Evolutionary conservation across 1,139 yeast genomes (phyloP).

Genomic region (Torulaspora pretoriensis): DNA sequence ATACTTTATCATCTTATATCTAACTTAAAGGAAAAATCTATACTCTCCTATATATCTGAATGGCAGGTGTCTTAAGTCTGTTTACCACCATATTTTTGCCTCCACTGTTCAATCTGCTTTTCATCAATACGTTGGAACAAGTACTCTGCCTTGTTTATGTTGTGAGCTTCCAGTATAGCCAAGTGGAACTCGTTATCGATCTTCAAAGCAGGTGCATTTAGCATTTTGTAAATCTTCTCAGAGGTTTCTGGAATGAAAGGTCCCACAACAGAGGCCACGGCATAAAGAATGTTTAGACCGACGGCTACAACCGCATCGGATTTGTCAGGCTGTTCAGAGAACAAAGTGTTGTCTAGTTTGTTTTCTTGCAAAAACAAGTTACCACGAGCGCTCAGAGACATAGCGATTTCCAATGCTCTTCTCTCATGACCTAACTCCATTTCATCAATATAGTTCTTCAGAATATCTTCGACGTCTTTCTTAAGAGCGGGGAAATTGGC

Average conservation of each 20-base stretch:
- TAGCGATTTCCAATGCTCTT: conserved; percentile 84
- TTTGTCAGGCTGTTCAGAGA: conserved; percentile 67
- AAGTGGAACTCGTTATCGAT: conserved; percentile 74
- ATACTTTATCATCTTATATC: background rate
- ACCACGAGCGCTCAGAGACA: conserved; percentile 90
- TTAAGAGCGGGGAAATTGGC: conserved; percentile 50
- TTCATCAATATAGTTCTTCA: conserved; percentile 58
- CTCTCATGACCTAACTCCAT: conserved; percentile 81
- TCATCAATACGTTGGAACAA: conserved; percentile 90
- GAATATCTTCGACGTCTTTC: conserved; percentile 57
- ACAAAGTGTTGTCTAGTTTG: conserved; percentile 84
- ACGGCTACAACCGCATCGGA: conserved; percentile 92
- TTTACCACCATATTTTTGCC: conserved; percentile 75
- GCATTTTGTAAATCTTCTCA: conserved; percentile 63
- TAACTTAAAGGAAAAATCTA: background rate
- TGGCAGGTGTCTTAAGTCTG: conserved; percentile 33
- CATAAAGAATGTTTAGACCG: conserved; percentile 81
- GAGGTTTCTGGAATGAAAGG: conserved; percentile 92
- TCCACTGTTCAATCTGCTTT: conserved; percentile 83
- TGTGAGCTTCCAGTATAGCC: conserved; percentile 73
- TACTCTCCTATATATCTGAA: background rate
- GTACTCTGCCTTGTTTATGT: conserved; percentile 87
- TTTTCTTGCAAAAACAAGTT: conserved; percentile 93
- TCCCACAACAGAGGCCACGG: conserved; percentile 70
- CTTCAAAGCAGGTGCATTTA: conserved; percentile 74